Evolutionary conservation across 2,329 filamentous ascomycete species (phyloP), one percentile per base, ranked within the genome.

Genomic region (Cadophora sp.): DNA sequence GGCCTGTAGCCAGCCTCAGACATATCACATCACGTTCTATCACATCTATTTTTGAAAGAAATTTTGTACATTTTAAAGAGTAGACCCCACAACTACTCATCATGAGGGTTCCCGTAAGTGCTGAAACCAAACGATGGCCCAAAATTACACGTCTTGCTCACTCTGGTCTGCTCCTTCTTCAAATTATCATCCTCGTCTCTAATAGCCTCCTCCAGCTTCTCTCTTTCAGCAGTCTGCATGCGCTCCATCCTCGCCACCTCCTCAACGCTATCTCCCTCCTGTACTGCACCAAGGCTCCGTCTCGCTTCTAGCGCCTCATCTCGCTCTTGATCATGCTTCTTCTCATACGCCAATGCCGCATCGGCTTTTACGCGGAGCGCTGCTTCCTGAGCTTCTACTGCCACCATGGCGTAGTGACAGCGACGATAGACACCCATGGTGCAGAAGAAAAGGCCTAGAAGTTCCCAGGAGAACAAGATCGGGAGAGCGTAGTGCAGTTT

Each of bases 401-500:
- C 73, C 2, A 79, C 27, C 1, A 73, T 69, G 1, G 78, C 77
- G 46, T 73, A 77, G 69, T 79, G 78, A n/a, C 73, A 77, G 4
- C 77, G 65, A 4, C 75, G 65, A 67, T 75, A 77, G 24, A 79
- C 74, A n/a, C 78, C 77, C 22, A 78, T 43, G 1, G 55, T 71
- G 56, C 75, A 74, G 16, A 76, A 24, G 4, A 67, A 12, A 2
- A 76, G 55, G 2, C 70, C 72, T 0, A 72, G 37, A 4, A 79
- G 11, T 43, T 79, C 82, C 77, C 78, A 81, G 0, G 79, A 65
- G 34, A 84, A 83, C 2, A 84, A 69, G 2, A 84, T 77, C 0
- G 82, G 82, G 1, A 84, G 75, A 0, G 80, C 78, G 37, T 79
- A 76, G 48, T 79, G 77, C 0, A 82, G 74, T 29, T 76, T 72